Evolutionary conservation across 306 rosid genomes (phyloP).

Genomic region (Cucumis sativus): DNA sequence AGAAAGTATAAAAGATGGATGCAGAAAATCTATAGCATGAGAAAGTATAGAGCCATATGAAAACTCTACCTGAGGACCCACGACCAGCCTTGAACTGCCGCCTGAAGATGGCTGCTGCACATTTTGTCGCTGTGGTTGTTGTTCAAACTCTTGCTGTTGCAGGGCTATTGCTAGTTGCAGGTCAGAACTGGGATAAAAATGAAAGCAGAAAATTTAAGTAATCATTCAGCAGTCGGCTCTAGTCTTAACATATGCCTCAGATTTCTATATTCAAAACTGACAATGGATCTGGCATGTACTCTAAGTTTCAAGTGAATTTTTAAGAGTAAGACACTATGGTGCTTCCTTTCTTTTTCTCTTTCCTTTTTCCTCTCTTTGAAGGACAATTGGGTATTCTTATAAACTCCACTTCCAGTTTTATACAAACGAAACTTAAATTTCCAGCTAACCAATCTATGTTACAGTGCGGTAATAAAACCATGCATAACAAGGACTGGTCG

Average conservation of each 20-base stretch:
- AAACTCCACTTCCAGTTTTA: background rate
- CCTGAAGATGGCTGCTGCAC: constrained; percentile 38
- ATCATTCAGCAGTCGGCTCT: background rate
- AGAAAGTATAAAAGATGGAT: background rate
- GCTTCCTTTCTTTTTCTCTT: background rate
- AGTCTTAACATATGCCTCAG: background rate
- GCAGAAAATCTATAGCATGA: background rate
- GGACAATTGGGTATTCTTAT: background rate
- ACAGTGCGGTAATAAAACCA: background rate
- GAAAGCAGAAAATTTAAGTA: background rate
- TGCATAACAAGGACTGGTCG: background rate
- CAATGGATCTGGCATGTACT: background rate
- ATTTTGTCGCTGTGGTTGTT: constrained; percentile 58
- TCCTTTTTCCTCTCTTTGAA: background rate
- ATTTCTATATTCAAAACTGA: background rate
- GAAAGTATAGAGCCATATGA: background rate
- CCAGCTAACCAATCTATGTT: background rate
- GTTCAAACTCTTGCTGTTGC: constrained; percentile 97
- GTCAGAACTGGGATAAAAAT: constrained; percentile 59
- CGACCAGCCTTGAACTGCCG: constrained; percentile 56
- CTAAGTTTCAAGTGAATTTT: background rate
- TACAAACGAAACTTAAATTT: background rate
- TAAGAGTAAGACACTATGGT: background rate
- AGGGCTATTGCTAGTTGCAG: constrained; percentile 89
- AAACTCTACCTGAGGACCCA: constrained; percentile 78